These are phyloP conservation scores for Schoenoplectus triqueter DNA, from an alignment of 202 grass and related monocot species.

Conservation along the genomic window DNA sequence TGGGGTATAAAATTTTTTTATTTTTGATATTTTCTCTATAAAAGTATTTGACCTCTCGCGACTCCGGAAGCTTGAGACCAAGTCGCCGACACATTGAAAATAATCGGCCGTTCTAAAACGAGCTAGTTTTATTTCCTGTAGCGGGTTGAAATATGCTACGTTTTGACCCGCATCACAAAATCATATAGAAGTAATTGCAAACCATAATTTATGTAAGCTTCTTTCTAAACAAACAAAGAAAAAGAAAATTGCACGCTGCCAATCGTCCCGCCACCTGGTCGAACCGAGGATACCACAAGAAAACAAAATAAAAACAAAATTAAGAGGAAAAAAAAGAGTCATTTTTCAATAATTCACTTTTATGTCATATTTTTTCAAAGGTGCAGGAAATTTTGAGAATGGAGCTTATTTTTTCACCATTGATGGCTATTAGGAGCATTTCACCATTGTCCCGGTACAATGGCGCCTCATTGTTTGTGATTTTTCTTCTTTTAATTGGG, in stretches of 20 bases:
- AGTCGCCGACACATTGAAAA: too few relatives aligned
- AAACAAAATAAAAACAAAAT: neutral
- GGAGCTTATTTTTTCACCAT: neutral
- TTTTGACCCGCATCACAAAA: neutral
- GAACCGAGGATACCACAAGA: neutral
- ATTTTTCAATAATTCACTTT: neutral
- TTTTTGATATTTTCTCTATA: too few relatives aligned
- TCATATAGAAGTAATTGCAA: neutral
- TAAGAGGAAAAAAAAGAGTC: neutral
- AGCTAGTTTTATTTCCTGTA: too few relatives aligned
- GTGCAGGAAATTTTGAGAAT: neutral
- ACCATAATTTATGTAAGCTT: neutral
- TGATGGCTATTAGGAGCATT: conserved; percentile 32
- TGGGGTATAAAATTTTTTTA: too few relatives aligned
- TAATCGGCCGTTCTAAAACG: too few relatives aligned
- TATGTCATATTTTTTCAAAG: neutral
- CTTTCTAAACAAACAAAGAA: neutral
- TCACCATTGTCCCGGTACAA: conserved; percentile 25
- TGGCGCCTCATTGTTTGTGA: neutral
- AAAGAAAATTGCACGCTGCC: neutral
- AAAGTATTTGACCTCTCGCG: too few relatives aligned
- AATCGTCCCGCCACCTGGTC: conserved; percentile 19
- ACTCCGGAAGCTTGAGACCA: too few relatives aligned
- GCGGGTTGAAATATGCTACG: too few relatives aligned
- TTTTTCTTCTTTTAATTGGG: conserved; percentile 30